Conservation (phyloP, 495 filamentous ascomycete genomes). For the Aspergillus sclerotiicarbonarius region DNA sequence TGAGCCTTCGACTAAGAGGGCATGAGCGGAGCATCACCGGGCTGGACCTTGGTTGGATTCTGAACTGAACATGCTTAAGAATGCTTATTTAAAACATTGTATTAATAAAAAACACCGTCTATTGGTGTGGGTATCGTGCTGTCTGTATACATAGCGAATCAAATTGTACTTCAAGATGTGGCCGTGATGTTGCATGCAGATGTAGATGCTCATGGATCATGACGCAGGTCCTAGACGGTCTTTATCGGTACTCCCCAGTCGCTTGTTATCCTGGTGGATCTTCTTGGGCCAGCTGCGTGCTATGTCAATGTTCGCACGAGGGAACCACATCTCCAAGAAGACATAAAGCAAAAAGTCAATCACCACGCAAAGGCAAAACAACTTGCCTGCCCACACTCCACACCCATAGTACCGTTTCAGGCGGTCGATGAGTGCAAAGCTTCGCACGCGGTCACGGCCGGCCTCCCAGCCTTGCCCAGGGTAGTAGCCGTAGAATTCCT, state of each 20-base stretch:
- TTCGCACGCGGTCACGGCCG: slow-evolving; percentile 72
- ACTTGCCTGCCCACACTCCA: slow-evolving; percentile 97
- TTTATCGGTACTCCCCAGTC: not conserved
- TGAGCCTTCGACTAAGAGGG: slow-evolving; percentile 29
- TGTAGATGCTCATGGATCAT: slow-evolving; percentile 3
- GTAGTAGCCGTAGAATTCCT: slow-evolving; percentile 82
- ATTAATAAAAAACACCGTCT: not conserved
- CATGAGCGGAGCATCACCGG: not conserved
- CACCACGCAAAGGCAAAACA: slow-evolving; percentile 92
- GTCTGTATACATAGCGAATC: not conserved
- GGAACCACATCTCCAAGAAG: slow-evolving; percentile 82
- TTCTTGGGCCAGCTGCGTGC: slow-evolving; percentile 91
- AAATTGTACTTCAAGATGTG: not conserved
- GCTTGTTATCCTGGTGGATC: slow-evolving; percentile 14
- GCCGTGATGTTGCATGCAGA: not conserved
- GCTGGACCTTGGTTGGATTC: not conserved
- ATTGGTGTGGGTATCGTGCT: slow-evolving; percentile 18
- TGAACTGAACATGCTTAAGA: not conserved
- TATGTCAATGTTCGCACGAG: slow-evolving; percentile 80
- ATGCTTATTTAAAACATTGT: not conserved
- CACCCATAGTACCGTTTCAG: slow-evolving; percentile 98
- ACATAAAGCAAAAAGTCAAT: slow-evolving; percentile 90
- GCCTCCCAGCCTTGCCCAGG: slow-evolving; percentile 61
- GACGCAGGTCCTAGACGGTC: slow-evolving; percentile 11
- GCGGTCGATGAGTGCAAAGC: slow-evolving; percentile 89